Evolutionary conservation across 2,329 filamentous ascomycete genomes (phyloP), one percentile per base, ranked within the genome.

Genomic region (Colletotrichum spaethianum): DNA sequence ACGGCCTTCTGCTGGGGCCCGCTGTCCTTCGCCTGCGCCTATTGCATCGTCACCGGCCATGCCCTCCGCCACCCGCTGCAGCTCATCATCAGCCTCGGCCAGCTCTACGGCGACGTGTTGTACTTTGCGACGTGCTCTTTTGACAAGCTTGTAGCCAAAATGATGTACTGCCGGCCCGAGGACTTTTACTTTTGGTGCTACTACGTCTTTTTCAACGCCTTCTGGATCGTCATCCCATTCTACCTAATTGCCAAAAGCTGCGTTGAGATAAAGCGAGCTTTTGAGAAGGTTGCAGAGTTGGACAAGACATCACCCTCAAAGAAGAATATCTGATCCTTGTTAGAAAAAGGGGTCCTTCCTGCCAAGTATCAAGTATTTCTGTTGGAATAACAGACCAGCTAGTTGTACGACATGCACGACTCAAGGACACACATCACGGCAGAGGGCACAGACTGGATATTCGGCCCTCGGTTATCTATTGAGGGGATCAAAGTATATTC

Each of bases 1-100:
- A 89, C 88, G 8, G 87, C 87, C 42, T 77, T 85, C 50, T 80
- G 81, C 75, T 89, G 87, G 87, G 88, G 88, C 1, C 87, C 88
- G 1, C 77, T 89, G 52, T 89, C 86, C 48, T 86, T 89, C 73
- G 60, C 82, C 44, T 80, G 83, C 72, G 87, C 85, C 3, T 84
- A 79, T 75, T 81, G 79, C 74, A 85, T 89, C 75, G 79, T 83
- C 53, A 78, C 78, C 50, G 77, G 82, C 23, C 82, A 86, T 74
- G 84, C 86, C 8, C 77, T 85, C 6, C 86, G 87, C 9, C 83
- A 89, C 75, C 83, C 86, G 0, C 75, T 89, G 48, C 86, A 89
- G 78, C 76, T 82, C 61, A 80, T 86, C 75, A 78, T 87, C 78
- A 84, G 82, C 76, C 74, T 85, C 8, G 85, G 85, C 7, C 85